Base-by-base conservation (phyloP, 2,329 filamentous ascomycete genomes). In the Clonostachys chloroleuca region DNA sequence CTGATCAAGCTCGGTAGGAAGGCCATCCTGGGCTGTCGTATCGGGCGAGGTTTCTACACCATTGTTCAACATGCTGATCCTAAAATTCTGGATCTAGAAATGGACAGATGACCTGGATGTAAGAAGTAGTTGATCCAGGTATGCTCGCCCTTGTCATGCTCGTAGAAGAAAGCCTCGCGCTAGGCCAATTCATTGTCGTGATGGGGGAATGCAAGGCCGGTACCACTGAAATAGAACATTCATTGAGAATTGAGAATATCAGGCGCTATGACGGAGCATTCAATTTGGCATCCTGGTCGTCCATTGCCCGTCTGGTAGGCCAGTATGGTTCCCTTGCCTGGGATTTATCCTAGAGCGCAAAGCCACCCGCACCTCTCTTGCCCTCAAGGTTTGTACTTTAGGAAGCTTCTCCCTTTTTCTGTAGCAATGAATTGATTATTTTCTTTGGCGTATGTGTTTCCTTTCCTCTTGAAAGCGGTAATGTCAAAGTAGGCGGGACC, bases 401-500 rank as follows among this genome's bases (percentile, higher is more conserved):
- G 0, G 91, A 87, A 1, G 92, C 92, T 62, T 97, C 94, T 10
- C 92, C 92, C 56, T 97, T 92, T 8, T 90, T 90, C 56, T 87
- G 84, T 20, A 96, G 72, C 5, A 84, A 84, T 62, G 90, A 86
- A 68, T 97, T 87, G 51, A 89, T 90, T 47, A 86, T 79, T 18
- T 64, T 87, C 94, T 72, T 91, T 90, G 5, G 92, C 89, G 61
- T 97, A 97, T 3, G 83, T 80, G 62, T 96, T 91, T 1, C 92
- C 91, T 0, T 20, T 20, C 20, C 82, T 83, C 63, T 96, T 91
- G 59, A 96, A 97, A 0, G 88, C 82, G 5, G 77, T 74, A 53
- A 95, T 96, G 58, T 96, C 92, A 53, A 96, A 97, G 67, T 96
- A 96, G 1, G 97, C 90, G 0, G 89, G 95, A 1, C 91, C 92